Conservation (phyloP, 2,329 filamentous ascomycete genomes). For the Epichloe sibirici region DNA sequence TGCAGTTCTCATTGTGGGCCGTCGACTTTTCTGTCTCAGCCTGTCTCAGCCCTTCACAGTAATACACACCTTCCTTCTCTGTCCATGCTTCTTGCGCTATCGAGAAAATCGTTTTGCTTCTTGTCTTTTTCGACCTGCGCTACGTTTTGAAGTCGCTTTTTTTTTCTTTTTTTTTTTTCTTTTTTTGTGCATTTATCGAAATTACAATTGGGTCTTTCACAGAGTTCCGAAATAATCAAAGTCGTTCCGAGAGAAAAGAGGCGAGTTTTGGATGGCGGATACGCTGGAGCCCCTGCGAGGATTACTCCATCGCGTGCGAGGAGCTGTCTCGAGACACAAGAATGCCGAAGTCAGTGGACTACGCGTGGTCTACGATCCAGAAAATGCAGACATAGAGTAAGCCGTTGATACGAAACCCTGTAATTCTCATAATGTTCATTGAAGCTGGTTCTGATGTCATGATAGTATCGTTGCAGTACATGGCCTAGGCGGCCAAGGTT, state of each 20-base stretch:
- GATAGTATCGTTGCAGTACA: slow-evolving; percentile 17
- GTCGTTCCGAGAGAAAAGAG: not conserved
- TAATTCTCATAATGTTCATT: not conserved
- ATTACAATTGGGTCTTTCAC: no score
- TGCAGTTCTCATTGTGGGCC: no score
- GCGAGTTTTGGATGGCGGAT: slow-evolving; percentile 10
- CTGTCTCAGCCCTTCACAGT: no score
- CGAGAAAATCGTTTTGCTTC: no score
- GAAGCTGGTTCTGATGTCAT: not conserved
- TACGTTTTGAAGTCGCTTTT: no score
- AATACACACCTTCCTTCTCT: no score
- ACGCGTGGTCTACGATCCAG: slow-evolving; percentile 11
- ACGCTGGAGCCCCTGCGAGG: slow-evolving; percentile 12
- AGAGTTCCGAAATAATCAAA: no score
- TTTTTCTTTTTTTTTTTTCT: no score
- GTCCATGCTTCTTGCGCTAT: no score
- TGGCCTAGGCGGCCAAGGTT: slow-evolving; percentile 15
- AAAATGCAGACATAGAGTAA: slow-evolving; percentile 15
- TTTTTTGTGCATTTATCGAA: no score
- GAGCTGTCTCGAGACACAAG: slow-evolving; percentile 11
- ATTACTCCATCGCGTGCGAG: slow-evolving; percentile 13
- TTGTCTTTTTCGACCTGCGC: no score
- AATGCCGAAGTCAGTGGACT: slow-evolving; percentile 10
- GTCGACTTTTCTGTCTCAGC: no score
- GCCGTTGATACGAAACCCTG: not conserved